Percentiles rank a stretch among this genome's conserved stretches.
phyloP scores from a whole-genome alignment of 2,329 filamentous ascomycete genomes.

The Paraphaeosphaeria minitans region DNA sequence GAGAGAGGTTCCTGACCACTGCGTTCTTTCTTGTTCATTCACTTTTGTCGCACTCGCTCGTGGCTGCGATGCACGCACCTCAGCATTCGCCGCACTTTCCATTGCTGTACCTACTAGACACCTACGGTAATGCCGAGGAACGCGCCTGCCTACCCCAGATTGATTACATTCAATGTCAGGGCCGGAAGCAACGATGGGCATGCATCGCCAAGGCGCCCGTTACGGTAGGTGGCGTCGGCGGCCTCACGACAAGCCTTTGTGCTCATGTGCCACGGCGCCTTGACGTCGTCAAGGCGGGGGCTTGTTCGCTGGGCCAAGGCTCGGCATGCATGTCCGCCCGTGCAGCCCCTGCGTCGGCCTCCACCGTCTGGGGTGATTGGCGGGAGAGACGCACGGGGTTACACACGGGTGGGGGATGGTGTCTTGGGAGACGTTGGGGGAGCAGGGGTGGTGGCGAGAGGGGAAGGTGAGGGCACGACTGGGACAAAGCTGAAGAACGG shows the following conservation, averaged over 20 bases:
- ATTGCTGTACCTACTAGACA: too few species aligned
- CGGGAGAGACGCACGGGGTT: conserved; percentile 6
- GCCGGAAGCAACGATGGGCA: too few species aligned
- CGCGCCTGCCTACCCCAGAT: too few species aligned
- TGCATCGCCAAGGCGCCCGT: too few species aligned
- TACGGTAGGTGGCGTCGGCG: neutral
- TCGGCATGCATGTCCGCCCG: neutral
- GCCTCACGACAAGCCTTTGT: conserved; percentile 11
- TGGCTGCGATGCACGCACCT: too few species aligned
- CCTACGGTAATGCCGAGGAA: too few species aligned
- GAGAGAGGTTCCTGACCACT: too few species aligned
- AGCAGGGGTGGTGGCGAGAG: neutral
- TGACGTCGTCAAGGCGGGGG: conserved; percentile 1
- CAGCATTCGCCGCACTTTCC: too few species aligned
- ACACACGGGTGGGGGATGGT: conserved; percentile 10
- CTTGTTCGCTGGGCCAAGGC: conserved; percentile 9
- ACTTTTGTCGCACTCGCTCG: too few species aligned
- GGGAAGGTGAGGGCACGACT: neutral
- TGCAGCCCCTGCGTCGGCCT: neutral
- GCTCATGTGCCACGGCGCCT: conserved; percentile 8
- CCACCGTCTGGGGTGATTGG: conserved; percentile 8
- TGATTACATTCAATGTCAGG: too few species aligned
- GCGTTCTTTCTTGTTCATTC: too few species aligned
- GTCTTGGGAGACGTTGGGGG: neutral
- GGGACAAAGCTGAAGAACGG: neutral